phyloP scores from a whole-genome alignment of 768 basidiomycete genomes.

The Auriscalpium vulgare region DNA sequence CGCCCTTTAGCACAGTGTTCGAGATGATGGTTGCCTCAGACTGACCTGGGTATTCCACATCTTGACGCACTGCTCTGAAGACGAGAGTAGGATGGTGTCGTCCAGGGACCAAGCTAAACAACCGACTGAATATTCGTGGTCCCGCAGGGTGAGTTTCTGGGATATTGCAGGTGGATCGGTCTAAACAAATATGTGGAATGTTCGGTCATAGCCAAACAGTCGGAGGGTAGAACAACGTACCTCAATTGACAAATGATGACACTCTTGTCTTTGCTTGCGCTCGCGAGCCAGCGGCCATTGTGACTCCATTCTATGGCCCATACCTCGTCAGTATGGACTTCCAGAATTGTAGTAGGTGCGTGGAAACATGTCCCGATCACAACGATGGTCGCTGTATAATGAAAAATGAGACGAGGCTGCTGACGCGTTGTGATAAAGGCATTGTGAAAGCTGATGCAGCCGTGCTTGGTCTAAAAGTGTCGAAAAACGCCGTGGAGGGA shows the following conservation, averaged over 20 bases:
- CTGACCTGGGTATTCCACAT: conserved; percentile 85
- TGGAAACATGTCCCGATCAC: conserved; percentile 78
- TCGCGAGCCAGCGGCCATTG: conserved; percentile 77
- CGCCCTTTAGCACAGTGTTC: conserved; percentile 7
- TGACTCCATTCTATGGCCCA: conserved; percentile 97
- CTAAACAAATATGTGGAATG: conserved; percentile 9
- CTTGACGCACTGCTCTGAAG: conserved; percentile 73
- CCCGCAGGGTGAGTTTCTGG: conserved; percentile 53
- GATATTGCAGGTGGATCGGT: conserved; percentile 43
- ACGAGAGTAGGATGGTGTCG: conserved; percentile 75
- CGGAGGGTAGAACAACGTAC: conserved; percentile 35
- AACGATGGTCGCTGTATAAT: conserved; percentile 82
- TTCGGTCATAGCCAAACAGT: background rate
- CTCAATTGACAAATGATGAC: conserved; percentile 83
- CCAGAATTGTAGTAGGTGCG: conserved; percentile 75
- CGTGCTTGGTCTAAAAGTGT: conserved; percentile 83
- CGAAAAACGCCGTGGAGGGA: conserved; percentile 82
- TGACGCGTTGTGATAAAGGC: conserved; percentile 80
- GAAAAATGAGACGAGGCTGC: conserved; percentile 54
- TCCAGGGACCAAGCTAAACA: conserved; percentile 92
- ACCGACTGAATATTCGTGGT: conserved; percentile 74
- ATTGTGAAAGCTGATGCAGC: conserved; percentile 68
- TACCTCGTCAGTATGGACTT: conserved; percentile 87
- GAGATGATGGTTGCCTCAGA: conserved; percentile 2
- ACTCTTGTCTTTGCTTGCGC: conserved; percentile 77